Evolutionary conservation across 345 rosid species (phyloP), one percentile per base, ranked within the genome.

Genomic region (Syzygium aqueum): DNA sequence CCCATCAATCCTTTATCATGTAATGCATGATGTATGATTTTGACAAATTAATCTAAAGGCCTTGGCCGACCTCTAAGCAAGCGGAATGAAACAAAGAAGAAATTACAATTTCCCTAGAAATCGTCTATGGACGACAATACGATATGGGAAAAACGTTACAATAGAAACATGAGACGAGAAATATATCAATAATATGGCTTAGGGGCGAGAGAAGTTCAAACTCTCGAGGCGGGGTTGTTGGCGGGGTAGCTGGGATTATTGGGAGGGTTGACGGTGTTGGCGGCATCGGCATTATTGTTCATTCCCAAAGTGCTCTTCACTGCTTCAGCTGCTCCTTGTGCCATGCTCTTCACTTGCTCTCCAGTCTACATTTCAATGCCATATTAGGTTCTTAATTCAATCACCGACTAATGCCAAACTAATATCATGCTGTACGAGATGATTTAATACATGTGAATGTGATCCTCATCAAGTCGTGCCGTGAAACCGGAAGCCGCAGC

Each of bases 291-390:
- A 40, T 80, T 86, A 53, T 19, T 87, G 86, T 86, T 92, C 78
- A 93, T 88, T 37, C 93, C 94, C 61, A 91, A 63, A 78, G 89
- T 93, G 91, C 85, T 88, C 88, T 84, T 84, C 63, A 84, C 85
- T 30, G 85, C 85, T 46, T 53, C 85, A 12, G 85, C 85, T 52
- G 85, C 85, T 53, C 85, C 85, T 3, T 84, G 85, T 22, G 85
- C 85, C 59, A 84, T 84, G 85, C 19, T 51, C 63, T 84, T 84
- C 46, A 84, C 89, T 88, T 90, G 87, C 90, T 90, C 92, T 65
- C 94, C 93, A 52, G 91, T 91, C 93, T 93, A 84, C 49, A 85
- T 51, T 40, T 1, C 82, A 43, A 59, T 21, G 9, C 80, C 46
- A 53, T 3, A 0, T 40, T 54, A 8, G 53, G 33, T 30, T 40